Evolutionary conservation across 2,329 filamentous ascomycete genomes (phyloP).

Genomic region (Colletotrichum sp.): DNA sequence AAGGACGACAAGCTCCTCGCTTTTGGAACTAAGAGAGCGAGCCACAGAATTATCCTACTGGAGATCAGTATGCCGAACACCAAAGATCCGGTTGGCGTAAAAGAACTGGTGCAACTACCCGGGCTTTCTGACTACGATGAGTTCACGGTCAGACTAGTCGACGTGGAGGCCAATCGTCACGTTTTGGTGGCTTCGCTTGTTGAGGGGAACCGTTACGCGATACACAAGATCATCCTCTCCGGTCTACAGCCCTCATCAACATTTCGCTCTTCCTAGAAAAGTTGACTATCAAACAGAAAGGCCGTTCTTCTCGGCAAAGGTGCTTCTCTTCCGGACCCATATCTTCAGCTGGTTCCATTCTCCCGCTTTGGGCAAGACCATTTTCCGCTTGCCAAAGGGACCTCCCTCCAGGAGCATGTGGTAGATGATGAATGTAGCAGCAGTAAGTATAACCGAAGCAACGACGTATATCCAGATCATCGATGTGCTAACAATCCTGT

Average conservation of each 20-base stretch:
- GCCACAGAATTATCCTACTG: constrained; percentile 26
- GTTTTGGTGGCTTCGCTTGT: constrained; percentile 28
- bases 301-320: constrained; percentile 8
- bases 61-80: constrained; percentile 23
- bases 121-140: constrained; percentile 24
- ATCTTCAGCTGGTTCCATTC: neutral
- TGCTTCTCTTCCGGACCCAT: neutral
- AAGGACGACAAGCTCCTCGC: constrained; percentile 27
- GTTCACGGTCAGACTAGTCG: constrained; percentile 19
- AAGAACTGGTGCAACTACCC: constrained; percentile 18
- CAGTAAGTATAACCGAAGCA: constrained; percentile 32
- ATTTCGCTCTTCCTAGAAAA: neutral
- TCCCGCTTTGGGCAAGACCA: neutral
- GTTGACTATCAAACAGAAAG: neutral
- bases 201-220: constrained; percentile 24
- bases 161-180: constrained; percentile 9
- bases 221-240: constrained; percentile 22
- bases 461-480: constrained; percentile 44
- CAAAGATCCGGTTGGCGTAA: neutral
- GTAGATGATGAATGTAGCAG: constrained; percentile 31
- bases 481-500: constrained; percentile 32
- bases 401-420: neutral
- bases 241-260: neutral
- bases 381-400: neutral
- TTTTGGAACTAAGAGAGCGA: constrained; percentile 25